Base-by-base conservation (phyloP, 2,329 filamentous ascomycete genomes). In the Arthroderma sp. region DNA sequence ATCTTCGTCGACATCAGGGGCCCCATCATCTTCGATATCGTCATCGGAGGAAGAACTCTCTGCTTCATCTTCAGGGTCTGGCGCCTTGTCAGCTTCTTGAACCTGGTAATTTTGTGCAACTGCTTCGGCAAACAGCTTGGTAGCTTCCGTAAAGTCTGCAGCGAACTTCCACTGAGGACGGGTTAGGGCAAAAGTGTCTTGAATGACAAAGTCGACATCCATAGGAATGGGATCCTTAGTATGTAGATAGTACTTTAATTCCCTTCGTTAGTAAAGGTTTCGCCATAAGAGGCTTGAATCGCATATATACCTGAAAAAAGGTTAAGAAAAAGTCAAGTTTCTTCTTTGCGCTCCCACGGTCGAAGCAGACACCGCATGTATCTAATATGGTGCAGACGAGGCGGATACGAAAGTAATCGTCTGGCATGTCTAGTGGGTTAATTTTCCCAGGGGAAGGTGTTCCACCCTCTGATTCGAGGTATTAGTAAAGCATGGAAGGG, bases 281-380 rank as follows among this genome's bases (percentile, higher is more conserved):
- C 17, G 17, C 17, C 4, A 53, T 13, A 38, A n/a, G 51, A 59
- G 57, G 15, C 19, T 5, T 43, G 44, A 33, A 47, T 19, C 4
- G 39, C 25, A n/a, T 43, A 17, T 23, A 41, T 68, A 85, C 83
- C 77, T 95, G 91, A 66, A 98, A 89, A 73, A 97, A 97, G 0
- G 87, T 91, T 60, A 98, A 77, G 72, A 97, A 98, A 71, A 95
- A 97, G 67, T 98, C 93, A 8, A 98, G 80, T 73, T 97, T 98
- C 77, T 97, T 97, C 71, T 91, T 94, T 1, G 91, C 88, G 44
- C 86, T 84, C 6, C 94, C 93, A 65, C 91, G 86, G 70, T 93
- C 93, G 66, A 96, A 98, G 74, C 91, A 98, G 71, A 94, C 86
- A 56, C 94, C 93, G 63, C 91, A 97, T 0, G 91, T 96, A 72